A percentile compares a stretch with the other conserved stretches of the same genome.
These are phyloP conservation scores for Fusarium dlaminii DNA, from an alignment of 2,329 filamentous ascomycete species.

Conservation along the genomic window DNA sequence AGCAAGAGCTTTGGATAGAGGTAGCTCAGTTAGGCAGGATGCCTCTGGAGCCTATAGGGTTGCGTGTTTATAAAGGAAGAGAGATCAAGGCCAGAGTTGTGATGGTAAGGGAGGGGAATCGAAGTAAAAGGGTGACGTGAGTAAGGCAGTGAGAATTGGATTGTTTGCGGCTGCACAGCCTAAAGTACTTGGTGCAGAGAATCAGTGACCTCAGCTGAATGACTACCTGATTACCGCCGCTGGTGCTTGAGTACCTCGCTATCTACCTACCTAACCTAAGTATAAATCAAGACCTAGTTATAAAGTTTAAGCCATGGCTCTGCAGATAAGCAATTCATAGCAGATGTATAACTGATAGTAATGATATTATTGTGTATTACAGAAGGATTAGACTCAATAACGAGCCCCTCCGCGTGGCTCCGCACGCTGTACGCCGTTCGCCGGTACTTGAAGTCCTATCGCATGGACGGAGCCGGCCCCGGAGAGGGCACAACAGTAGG, in stretches of 20 bases:
- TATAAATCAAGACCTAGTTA: neutral
- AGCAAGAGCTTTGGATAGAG: neutral
- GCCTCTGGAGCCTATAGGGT: neutral
- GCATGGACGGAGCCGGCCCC: slow-evolving; percentile 13
- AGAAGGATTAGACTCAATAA: neutral
- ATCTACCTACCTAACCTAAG: neutral
- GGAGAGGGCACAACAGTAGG: neutral
- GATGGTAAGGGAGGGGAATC: neutral
- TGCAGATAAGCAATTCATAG: neutral
- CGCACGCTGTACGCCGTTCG: slow-evolving; percentile 23
- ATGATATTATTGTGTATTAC: neutral
- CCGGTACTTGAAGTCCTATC: slow-evolving; percentile 5
- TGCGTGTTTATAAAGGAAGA: neutral
- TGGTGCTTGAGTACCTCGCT: neutral
- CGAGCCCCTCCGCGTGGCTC: slow-evolving; percentile 2
- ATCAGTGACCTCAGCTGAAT: slow-evolving; percentile 3
- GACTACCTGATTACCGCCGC: neutral
- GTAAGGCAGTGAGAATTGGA: slow-evolving; percentile 3
- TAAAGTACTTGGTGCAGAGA: slow-evolving; percentile 2
- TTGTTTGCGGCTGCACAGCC: slow-evolving; percentile 13
- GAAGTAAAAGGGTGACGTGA: slow-evolving; percentile 10
- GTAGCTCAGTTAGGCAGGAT: neutral
- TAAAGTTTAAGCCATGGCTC: neutral
- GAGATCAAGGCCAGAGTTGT: neutral
- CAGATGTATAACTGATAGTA: neutral